phyloP scores from a whole-genome alignment of 2,329 filamentous ascomycete genomes.

The Teratosphaeriaceae sp. region DNA sequence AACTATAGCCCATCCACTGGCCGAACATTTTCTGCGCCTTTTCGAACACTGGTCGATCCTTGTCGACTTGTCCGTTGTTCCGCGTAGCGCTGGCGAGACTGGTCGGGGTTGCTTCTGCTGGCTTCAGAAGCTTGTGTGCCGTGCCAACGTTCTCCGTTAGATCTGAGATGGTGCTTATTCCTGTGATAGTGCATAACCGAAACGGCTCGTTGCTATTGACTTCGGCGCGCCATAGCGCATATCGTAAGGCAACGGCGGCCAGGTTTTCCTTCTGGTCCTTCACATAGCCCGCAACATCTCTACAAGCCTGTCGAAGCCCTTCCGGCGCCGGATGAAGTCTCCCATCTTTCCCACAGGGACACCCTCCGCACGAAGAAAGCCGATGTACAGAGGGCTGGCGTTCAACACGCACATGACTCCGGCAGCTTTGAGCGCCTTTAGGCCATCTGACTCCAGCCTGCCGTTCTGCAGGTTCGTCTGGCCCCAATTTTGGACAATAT shows the following conservation, averaged over 20 bases:
- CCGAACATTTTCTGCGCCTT: conserved; percentile 1
- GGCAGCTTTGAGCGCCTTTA: neutral
- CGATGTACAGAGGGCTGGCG: neutral
- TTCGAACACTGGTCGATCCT: conserved; percentile 1
- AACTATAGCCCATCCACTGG: neutral
- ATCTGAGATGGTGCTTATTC: conserved; percentile 1
- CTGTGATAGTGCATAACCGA: conserved; percentile 1
- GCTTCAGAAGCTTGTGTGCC: conserved; percentile 1
- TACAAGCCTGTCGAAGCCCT: conserved; percentile 1
- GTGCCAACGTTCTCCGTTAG: neutral
- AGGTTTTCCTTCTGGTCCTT: conserved; percentile 1
- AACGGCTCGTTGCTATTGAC: conserved; percentile 1
- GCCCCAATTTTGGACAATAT: neutral
- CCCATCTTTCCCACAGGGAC: neutral
- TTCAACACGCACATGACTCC: neutral
- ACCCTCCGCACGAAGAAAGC: neutral
- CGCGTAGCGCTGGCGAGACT: neutral
- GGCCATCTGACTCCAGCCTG: neutral
- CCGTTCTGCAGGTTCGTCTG: neutral
- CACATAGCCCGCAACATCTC: conserved; percentile 1
- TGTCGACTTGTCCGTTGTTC: conserved; percentile 1
- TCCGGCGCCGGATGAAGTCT: neutral
- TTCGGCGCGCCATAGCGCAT: neutral
- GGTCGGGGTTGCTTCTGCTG: neutral
- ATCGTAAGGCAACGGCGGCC: neutral